phyloP scores from a whole-genome alignment of 306 rosid genomes.

The Betula pendula region DNA sequence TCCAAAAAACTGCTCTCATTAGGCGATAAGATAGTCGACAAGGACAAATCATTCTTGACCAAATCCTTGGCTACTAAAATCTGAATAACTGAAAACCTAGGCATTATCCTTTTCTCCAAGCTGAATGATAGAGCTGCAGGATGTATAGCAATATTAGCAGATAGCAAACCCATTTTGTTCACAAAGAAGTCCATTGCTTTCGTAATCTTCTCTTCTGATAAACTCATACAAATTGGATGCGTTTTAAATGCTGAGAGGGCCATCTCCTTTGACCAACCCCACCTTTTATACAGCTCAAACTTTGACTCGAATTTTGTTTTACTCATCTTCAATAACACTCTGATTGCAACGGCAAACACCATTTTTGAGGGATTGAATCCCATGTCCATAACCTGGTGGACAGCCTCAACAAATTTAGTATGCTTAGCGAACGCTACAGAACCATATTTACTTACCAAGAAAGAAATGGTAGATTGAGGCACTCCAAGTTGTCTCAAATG shows the following conservation, averaged over 20 bases:
- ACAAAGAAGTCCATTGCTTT: slow-evolving; percentile 25
- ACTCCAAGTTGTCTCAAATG: slow-evolving; percentile 16
- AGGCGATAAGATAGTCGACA: neutral
- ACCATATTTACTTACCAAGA: neutral
- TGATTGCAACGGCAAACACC: slow-evolving; percentile 20
- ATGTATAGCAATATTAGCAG: neutral
- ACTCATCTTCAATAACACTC: neutral
- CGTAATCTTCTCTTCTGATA: slow-evolving; percentile 27
- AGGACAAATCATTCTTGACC: neutral
- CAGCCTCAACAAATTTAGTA: slow-evolving; percentile 8
- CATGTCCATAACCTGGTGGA: slow-evolving; percentile 17
- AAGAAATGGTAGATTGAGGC: slow-evolving; percentile 6
- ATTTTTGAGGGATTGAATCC: slow-evolving; percentile 19
- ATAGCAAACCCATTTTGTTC: slow-evolving; percentile 23
- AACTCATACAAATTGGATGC: slow-evolving; percentile 24
- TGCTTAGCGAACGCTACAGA: neutral
- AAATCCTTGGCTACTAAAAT: slow-evolving; percentile 29
- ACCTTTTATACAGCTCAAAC: slow-evolving; percentile 22
- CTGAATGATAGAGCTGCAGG: slow-evolving; percentile 9
- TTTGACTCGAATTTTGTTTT: neutral
- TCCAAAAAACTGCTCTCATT: neutral
- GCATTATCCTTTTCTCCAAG: slow-evolving; percentile 34
- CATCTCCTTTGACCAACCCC: slow-evolving; percentile 35
- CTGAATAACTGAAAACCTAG: slow-evolving; percentile 28
- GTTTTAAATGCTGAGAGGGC: slow-evolving; percentile 16